Conservation (phyloP, 2,329 filamentous ascomycete genomes). For the Ophiostoma ulmi region DNA sequence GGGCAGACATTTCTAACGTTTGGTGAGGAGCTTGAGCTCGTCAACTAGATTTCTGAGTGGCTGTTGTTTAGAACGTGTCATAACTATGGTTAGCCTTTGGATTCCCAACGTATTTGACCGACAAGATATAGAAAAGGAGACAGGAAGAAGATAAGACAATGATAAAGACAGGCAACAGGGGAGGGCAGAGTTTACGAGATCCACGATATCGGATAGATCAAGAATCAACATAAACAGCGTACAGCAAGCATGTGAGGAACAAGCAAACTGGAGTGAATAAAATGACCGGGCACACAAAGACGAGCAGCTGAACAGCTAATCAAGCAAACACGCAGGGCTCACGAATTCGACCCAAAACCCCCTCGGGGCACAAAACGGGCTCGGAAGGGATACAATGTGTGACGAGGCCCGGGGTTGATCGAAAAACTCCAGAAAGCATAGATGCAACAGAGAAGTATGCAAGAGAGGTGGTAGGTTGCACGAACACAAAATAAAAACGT, state of each 20-base stretch:
- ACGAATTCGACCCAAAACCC: slow-evolving; percentile 19
- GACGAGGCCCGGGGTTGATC: slow-evolving; percentile 11
- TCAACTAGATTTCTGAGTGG: not conserved
- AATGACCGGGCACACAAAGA: slow-evolving; percentile 4
- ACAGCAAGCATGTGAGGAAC: slow-evolving; percentile 23
- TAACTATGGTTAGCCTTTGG: not conserved
- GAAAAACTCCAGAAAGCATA: not conserved
- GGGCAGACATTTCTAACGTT: slow-evolving; percentile 51
- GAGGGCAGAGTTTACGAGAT: not conserved
- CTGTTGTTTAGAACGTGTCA: not conserved
- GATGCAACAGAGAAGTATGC: not conserved
- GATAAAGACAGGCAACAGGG: not conserved
- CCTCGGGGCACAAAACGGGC: slow-evolving; percentile 21
- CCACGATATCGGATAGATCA: not conserved
- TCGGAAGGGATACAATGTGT: slow-evolving; percentile 22
- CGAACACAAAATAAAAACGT: slow-evolving; percentile 10
- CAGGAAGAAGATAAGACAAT: not conserved
- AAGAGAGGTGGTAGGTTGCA: slow-evolving; percentile 1
- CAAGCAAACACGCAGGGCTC: not conserved
- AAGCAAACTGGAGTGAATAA: not conserved
- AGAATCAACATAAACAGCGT: slow-evolving; percentile 19
- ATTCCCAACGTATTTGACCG: not conserved
- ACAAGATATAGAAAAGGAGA: not conserved
- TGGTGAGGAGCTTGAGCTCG: not conserved
- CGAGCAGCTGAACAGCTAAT: not conserved